Conservation (phyloP, 169 alveolate species). For the Plasmodium vinckei region DNA sequence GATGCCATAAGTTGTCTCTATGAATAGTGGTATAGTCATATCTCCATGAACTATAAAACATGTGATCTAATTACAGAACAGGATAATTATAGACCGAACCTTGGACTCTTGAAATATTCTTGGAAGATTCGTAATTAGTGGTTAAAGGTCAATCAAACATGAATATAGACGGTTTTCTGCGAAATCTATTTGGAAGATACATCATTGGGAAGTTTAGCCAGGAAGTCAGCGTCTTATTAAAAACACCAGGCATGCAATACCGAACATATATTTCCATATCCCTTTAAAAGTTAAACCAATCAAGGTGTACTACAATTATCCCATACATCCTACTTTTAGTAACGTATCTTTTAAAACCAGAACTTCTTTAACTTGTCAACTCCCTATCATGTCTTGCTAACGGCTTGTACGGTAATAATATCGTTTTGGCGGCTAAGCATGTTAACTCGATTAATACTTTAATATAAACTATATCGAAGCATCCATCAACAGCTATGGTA, state of each 20-base stretch:
- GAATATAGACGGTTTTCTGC: conserved; percentile 37
- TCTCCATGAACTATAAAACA: conserved; percentile 9
- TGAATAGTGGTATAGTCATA: conserved; percentile 7
- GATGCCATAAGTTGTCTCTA: conserved; percentile 10
- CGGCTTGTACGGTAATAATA: conserved; percentile 44
- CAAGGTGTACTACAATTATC: conserved; percentile 4
- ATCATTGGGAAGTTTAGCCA: conserved; percentile 46
- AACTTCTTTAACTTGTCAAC: conserved; percentile 42
- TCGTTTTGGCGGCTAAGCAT: conserved; percentile 10
- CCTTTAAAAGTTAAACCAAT: background rate
- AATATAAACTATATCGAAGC: background rate
- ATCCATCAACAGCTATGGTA: too few species aligned
- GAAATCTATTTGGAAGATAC: conserved; percentile 36
- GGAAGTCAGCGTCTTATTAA: conserved; percentile 29
- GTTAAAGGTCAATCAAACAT: conserved; percentile 7
- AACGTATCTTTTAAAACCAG: conserved; percentile 32
- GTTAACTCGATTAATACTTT: conserved; percentile 18
- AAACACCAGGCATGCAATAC: conserved; percentile 11
- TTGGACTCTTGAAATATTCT: too few species aligned
- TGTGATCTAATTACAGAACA: conserved; percentile 9
- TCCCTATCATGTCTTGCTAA: conserved; percentile 46
- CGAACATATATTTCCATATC: background rate
- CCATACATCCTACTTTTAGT: conserved; percentile 15
- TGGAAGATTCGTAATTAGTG: too few species aligned
- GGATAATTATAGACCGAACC: background rate